phyloP scores from a whole-genome alignment of 257 asterid genomes.

The Solanum pinnatisectum region DNA sequence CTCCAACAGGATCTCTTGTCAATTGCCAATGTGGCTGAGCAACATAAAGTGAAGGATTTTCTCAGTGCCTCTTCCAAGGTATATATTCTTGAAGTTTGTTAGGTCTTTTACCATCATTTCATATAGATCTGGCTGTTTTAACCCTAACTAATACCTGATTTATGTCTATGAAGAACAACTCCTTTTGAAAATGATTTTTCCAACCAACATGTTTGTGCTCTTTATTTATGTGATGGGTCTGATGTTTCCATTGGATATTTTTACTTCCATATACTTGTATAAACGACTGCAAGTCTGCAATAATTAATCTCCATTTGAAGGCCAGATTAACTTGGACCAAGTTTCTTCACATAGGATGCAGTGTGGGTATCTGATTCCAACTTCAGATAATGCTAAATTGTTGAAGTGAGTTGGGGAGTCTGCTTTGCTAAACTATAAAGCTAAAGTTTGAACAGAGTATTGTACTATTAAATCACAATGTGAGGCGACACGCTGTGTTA shows the following conservation, averaged over 20 bases:
- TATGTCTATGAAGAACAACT: constrained; percentile 65
- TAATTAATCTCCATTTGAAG: background rate
- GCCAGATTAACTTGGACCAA: too few species aligned
- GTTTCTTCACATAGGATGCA: background rate
- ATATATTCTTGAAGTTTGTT: too few species aligned
- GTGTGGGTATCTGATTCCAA: background rate
- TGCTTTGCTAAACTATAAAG: background rate
- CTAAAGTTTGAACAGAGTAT: background rate
- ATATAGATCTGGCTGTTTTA: too few species aligned
- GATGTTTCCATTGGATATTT: background rate
- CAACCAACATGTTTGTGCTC: background rate
- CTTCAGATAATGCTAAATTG: background rate
- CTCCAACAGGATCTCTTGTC: too few species aligned
- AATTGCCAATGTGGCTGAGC: too few species aligned
- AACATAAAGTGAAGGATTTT: too few species aligned
- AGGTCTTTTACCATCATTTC: too few species aligned
- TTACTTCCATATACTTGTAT: background rate
- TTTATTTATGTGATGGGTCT: background rate
- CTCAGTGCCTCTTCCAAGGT: too few species aligned
- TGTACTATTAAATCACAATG: background rate
- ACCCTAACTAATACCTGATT: constrained; percentile 17
- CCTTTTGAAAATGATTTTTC: constrained; percentile 71
- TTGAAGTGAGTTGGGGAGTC: background rate
- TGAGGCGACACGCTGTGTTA: background rate
- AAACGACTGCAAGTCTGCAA: too few species aligned